phyloP scores from a whole-genome alignment of 805 yeast species.

The Dipodascus geniculatus region DNA sequence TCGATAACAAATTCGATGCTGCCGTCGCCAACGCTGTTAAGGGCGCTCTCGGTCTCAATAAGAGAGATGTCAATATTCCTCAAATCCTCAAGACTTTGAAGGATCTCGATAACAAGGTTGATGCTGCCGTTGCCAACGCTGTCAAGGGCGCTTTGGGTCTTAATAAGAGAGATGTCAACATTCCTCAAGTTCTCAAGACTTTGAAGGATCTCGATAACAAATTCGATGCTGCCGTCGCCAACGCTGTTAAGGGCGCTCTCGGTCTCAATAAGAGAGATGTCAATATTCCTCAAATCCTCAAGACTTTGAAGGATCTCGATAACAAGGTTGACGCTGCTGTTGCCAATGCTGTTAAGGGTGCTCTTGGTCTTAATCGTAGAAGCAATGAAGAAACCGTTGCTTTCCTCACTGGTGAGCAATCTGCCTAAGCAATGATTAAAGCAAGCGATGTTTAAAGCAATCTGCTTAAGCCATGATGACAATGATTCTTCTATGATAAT shows the following conservation, averaged over 20 bases:
- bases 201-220: neutral
- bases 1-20: neutral
- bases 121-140: neutral
- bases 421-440: no score
- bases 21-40: neutral
- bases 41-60: neutral
- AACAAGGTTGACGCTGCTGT: neutral
- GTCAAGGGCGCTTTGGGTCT: neutral
- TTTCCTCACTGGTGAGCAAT: no score
- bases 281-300: neutral
- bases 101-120: neutral
- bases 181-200: neutral
- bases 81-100: neutral
- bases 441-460: no score
- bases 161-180: neutral
- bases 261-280: neutral
- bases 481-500: no score
- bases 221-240: neutral
- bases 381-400: neutral
- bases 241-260: neutral
- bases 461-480: no score
- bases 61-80: neutral
- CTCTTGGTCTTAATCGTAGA: neutral
- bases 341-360: neutral
- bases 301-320: neutral